A percentile compares a stretch with the other conserved stretches of the same genome.
Conservation (phyloP, 2,329 filamentous ascomycete species). For the Fusarium agapanthi region DNA sequence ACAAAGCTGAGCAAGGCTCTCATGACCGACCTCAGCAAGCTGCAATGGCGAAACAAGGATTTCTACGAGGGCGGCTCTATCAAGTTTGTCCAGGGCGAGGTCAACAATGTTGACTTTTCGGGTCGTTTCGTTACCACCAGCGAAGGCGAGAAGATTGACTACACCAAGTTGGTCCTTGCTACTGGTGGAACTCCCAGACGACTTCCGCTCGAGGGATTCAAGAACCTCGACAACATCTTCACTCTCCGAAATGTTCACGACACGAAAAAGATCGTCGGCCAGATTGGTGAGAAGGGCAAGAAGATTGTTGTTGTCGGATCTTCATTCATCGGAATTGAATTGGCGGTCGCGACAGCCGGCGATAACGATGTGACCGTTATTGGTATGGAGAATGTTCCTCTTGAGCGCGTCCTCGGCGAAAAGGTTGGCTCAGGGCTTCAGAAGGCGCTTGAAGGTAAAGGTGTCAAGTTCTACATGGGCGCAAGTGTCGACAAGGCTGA, state of each 20-base stretch:
- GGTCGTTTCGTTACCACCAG: conserved; percentile 78
- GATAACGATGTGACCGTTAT: conserved; percentile 87
- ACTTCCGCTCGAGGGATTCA: conserved; percentile 85
- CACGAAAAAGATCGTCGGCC: conserved; percentile 77
- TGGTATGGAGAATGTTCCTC: conserved; percentile 85
- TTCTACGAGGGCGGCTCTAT: conserved; percentile 76
- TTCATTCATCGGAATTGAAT: conserved; percentile 98
- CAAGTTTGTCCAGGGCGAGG: conserved; percentile 69
- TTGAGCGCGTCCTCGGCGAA: conserved; percentile 86
- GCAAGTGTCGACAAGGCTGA: conserved; percentile 85
- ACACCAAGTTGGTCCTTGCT: conserved; percentile 89
- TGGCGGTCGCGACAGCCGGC: conserved; percentile 82
- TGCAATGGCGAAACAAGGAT: conserved; percentile 77
- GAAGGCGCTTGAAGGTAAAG: conserved; percentile 80
- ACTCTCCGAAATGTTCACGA: conserved; percentile 81
- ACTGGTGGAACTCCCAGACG: conserved; percentile 82
- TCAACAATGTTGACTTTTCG: conserved; percentile 79
- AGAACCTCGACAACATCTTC: conserved; percentile 88
- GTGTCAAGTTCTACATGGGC: conserved; percentile 86
- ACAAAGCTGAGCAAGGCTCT: conserved; percentile 96
- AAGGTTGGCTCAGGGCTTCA: conserved; percentile 84
- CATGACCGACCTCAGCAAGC: conserved; percentile 79
- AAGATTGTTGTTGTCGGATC: conserved; percentile 93
- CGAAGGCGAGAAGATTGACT: conserved; percentile 74
- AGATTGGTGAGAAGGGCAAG: conserved; percentile 84